Evolutionary conservation across 1,284 basidiomycete species (phyloP).

Genomic region (Amylostereum areolatum): DNA sequence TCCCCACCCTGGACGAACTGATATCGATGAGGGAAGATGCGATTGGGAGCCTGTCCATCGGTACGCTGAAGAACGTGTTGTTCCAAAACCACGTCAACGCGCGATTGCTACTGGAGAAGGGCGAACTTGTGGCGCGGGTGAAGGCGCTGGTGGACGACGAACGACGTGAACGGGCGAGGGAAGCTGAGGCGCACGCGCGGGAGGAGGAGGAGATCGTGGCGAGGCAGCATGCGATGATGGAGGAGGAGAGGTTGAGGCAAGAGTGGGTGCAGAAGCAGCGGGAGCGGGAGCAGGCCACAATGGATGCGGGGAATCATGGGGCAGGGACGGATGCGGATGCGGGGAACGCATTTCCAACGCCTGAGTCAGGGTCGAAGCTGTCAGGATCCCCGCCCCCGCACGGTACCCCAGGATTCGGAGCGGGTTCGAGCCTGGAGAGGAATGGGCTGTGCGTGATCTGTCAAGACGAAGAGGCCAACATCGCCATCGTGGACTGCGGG

Average conservation of each 20-base stretch:
- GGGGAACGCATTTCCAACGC: no score
- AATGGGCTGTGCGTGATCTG: constrained; percentile 82
- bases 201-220: constrained; percentile 33
- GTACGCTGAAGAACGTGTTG: constrained; percentile 68
- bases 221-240: constrained; percentile 27
- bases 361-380: no score
- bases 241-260: constrained; percentile 28
- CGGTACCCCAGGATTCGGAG: no score
- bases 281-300: constrained; percentile 25
- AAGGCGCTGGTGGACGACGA: constrained; percentile 62
- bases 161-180: constrained; percentile 45
- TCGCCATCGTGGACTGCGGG: constrained; percentile 93
- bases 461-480: constrained; percentile 86
- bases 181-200: constrained; percentile 39
- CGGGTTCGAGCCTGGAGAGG: constrained; percentile 45
- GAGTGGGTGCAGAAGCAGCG: constrained; percentile 23
- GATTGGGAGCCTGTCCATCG: constrained; percentile 56
- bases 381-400: no score
- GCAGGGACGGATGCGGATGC: not conserved
- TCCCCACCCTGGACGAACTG: constrained; percentile 58
- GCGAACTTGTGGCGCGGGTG: constrained; percentile 70
- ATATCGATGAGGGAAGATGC: constrained; percentile 52
- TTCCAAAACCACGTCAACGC: constrained; percentile 67
- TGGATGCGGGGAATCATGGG: not conserved
- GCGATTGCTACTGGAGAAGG: constrained; percentile 61